Percentiles rank a stretch among this genome's conserved stretches.
phyloP scores from a whole-genome alignment of 116 monocot species.

The Phalaenopsis hybrid region DNA sequence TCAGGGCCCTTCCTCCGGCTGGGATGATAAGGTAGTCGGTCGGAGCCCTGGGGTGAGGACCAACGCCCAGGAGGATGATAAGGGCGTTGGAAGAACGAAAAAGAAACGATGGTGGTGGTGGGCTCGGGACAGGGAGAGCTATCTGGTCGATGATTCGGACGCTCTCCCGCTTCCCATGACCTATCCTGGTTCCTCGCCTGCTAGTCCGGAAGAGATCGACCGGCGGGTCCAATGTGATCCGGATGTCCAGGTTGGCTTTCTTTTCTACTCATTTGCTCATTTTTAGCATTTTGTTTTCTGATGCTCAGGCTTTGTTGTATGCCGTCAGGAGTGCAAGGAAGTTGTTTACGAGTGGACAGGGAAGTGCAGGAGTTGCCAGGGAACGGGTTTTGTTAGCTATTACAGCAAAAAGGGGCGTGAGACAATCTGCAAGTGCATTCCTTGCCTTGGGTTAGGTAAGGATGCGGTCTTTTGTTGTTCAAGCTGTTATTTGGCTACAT shows the following conservation, averaged over 20 bases:
- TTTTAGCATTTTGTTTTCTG: neutral
- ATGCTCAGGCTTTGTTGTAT: slow-evolving; percentile 2
- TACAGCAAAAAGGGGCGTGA: slow-evolving; percentile 73
- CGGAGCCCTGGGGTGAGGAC: slow-evolving; percentile 27
- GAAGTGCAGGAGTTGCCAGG: slow-evolving; percentile 93
- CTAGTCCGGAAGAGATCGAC: slow-evolving; percentile 56
- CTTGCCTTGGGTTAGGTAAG: slow-evolving; percentile 82
- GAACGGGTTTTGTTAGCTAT: slow-evolving; percentile 79
- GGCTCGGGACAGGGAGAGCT: slow-evolving; percentile 78
- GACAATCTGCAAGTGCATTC: slow-evolving; percentile 91
- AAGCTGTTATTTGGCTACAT: neutral
- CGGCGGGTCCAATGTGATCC: slow-evolving; percentile 69
- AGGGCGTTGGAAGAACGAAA: slow-evolving; percentile 28
- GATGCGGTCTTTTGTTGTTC: neutral
- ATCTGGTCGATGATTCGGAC: slow-evolving; percentile 60
- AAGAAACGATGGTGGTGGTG: slow-evolving; percentile 60
- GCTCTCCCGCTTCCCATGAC: slow-evolving; percentile 91
- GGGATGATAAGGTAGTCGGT: slow-evolving; percentile 9
- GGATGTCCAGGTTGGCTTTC: slow-evolving; percentile 34
- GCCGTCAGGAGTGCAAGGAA: slow-evolving; percentile 64
- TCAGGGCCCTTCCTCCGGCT: slow-evolving; percentile 12
- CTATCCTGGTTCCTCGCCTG: slow-evolving; percentile 48
- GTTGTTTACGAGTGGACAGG: slow-evolving; percentile 92
- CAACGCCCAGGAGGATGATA: slow-evolving; percentile 31
- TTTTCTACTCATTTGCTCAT: neutral